A percentile compares a stretch with the other conserved stretches of the same genome.
Evolutionary conservation across 371 early-diverging fungal genomes (phyloP).

Genomic region (Mucor piriformis): DNA sequence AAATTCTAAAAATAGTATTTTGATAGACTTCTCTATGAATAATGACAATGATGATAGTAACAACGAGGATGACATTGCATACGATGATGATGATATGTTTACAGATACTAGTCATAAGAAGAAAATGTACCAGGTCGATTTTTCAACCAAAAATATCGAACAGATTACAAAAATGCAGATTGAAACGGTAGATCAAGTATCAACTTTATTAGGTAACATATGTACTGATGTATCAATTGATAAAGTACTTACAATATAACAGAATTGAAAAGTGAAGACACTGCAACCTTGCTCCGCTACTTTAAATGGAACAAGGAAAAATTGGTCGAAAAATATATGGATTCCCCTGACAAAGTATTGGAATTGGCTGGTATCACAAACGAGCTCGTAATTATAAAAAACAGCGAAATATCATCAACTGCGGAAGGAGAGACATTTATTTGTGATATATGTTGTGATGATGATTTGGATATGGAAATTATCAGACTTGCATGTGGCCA

Average conservation of each 20-base stretch:
- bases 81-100: slow-evolving; percentile 34
- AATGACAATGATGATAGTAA: neutral
- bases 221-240: neutral
- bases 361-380: slow-evolving; percentile 71
- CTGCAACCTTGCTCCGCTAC: slow-evolving; percentile 70
- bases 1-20: neutral
- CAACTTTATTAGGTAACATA: slow-evolving; percentile 38
- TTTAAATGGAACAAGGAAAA: slow-evolving; percentile 92
- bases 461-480: slow-evolving; percentile 57
- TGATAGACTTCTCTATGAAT: neutral
- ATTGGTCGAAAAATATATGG: slow-evolving; percentile 87
- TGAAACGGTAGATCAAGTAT: slow-evolving; percentile 39
- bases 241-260: slow-evolving; percentile 38
- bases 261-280: slow-evolving; percentile 62
- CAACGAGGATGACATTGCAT: slow-evolving; percentile 25
- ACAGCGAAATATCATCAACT: slow-evolving; percentile 44
- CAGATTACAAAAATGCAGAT: slow-evolving; percentile 34
- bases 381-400: slow-evolving; percentile 12
- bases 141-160: slow-evolving; percentile 17
- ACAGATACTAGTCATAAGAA: neutral
- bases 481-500: slow-evolving; percentile 82
- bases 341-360: slow-evolving; percentile 68
- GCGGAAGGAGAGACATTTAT: slow-evolving; percentile 52
- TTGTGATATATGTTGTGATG: slow-evolving; percentile 88
- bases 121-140: neutral